Evolutionary conservation across 768 basidiomycete genomes (phyloP), one percentile per base, ranked within the genome.

Genomic region (Podaxis pistillaris): DNA sequence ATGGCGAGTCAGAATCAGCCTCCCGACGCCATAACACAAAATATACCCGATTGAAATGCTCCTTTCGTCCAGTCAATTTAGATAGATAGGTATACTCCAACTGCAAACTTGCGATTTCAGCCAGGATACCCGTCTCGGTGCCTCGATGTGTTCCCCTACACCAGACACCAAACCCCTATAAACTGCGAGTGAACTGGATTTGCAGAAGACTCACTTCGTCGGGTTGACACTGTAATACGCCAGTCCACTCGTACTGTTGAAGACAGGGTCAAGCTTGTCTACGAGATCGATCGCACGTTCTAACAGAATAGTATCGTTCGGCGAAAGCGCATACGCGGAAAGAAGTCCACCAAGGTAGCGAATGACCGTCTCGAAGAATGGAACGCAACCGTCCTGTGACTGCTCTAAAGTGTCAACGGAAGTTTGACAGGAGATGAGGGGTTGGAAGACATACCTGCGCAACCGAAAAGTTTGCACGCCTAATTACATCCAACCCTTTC

Each of bases 281-380:
- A 85, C 94, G 17, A 98, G 85, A 59, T 95, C 90, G 51, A 92
- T 86, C 1, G 95, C 92, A 37, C 86, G 84, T 17, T 79, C 72
- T 40, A 94, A 81, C 58, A 91, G 80, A 2, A 89, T 68, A 1
- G 75, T 68, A 59, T 94, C 83, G 15, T 79, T 76, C 8, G 55
- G 54, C 0, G 90, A 86, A 1, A 97, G 77, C 4, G 94, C 87
- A 68, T 94, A 89, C 0, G 91, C 93, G 2, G 90, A 90, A 4
- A 96, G 81, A 1, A 96, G 78, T 5, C 95, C 96, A 2, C 94
- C 95, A 1, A 98, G 84, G 68, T 96, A 91, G 36, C 95, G 86
- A 64, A 97, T 97, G 46, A 90, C 85, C 0, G 93, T 96, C 77
- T 96, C 91, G 64, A 92, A 93, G 71, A 87, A 90, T 1, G 87